These are phyloP conservation scores for Dentipellis fragilis DNA, from an alignment of 768 basidiomycete genomes.

Conservation along the genomic window DNA sequence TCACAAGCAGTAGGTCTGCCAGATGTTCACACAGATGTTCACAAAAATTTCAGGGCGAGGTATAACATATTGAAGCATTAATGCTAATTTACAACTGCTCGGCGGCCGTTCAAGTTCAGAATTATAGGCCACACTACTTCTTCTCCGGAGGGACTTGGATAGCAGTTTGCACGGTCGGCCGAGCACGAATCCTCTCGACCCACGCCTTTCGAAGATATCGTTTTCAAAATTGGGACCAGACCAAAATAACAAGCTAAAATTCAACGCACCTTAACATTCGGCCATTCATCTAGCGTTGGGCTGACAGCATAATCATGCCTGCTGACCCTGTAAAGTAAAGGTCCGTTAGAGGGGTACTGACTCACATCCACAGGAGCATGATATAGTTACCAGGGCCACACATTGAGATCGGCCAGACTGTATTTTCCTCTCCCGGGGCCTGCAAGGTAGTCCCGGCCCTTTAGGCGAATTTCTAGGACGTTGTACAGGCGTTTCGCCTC, in stretches of 20 bases:
- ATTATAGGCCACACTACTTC: too few species aligned
- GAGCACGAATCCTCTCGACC: too few species aligned
- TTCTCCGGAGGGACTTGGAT: too few species aligned
- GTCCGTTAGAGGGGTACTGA: background rate
- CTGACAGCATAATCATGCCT: conserved; percentile 37
- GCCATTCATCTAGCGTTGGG: conserved; percentile 51
- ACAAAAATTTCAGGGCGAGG: too few species aligned
- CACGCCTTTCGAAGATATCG: too few species aligned
- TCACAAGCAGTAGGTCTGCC: too few species aligned
- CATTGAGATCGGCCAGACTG: conserved; percentile 66
- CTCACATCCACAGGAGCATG: background rate
- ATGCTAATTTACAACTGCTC: too few species aligned
- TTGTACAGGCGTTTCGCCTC: conserved; percentile 80
- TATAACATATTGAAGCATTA: too few species aligned
- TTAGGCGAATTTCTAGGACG: conserved; percentile 75
- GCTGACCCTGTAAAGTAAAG: conserved; percentile 38
- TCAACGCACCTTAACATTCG: conserved; percentile 42
- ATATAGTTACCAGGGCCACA: conserved; percentile 43
- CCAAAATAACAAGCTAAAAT: background rate
- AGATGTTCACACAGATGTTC: too few species aligned
- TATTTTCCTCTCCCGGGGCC: conserved; percentile 60
- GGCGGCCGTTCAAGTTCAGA: too few species aligned
- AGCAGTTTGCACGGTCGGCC: too few species aligned
- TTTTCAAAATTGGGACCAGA: too few species aligned
- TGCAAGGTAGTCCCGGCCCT: conserved; percentile 71